Evolutionary conservation across 805 yeast genomes (phyloP).

Genomic region (Saccharomycopsis selenospora): DNA sequence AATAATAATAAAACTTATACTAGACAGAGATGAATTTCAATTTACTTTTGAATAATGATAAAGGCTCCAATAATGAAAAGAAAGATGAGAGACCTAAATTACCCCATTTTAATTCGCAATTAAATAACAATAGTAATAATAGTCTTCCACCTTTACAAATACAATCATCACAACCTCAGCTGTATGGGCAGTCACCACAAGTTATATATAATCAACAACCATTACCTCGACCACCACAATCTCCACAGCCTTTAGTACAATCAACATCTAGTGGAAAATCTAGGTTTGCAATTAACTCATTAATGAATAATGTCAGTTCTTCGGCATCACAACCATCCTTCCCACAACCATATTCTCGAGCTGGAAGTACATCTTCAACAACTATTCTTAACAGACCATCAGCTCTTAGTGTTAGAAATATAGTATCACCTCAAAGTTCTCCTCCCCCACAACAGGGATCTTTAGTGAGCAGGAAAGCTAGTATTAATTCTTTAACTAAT

Average conservation of each 20-base stretch:
- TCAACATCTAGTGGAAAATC: not conserved
- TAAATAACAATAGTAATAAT: not conserved
- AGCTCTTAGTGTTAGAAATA: too few species aligned
- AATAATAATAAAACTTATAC: not conserved
- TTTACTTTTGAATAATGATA: not conserved
- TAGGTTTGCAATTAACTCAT: conserved; percentile 4
- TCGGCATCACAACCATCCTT: too few species aligned
- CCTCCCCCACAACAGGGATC: conserved; percentile 8
- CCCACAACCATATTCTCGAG: too few species aligned
- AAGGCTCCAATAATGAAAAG: not conserved
- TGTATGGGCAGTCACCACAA: not conserved
- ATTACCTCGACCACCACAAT: not conserved
- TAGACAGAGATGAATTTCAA: conserved; percentile 6
- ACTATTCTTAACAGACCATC: too few species aligned
- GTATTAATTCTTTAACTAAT: conserved; percentile 32
- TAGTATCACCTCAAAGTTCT: too few species aligned
- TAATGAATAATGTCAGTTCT: conserved; percentile 1
- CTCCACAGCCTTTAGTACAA: not conserved
- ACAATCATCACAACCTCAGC: not conserved
- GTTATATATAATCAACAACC: not conserved
- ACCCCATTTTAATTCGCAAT: too few species aligned
- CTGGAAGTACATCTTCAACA: too few species aligned
- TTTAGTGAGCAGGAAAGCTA: conserved; percentile 25
- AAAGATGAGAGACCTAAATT: not conserved
- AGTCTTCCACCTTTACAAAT: not conserved